Percentiles rank a stretch among this genome's conserved stretches.
These are phyloP conservation scores for Vanilla planifolia DNA, from an alignment of 106 monocot species.

Conservation along the genomic window DNA sequence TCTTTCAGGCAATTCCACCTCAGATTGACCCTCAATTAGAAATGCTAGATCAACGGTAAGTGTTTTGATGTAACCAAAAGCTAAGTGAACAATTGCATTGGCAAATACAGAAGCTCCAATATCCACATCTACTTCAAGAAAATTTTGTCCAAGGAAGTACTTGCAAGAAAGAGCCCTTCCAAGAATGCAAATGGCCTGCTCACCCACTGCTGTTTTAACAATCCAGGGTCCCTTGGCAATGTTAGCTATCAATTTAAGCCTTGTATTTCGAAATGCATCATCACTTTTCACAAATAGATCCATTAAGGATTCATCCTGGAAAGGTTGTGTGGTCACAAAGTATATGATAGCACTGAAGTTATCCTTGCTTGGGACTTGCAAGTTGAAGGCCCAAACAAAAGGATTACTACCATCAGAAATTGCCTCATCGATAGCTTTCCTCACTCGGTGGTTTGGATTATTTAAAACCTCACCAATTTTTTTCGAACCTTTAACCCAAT, in stretches of 20 bases:
- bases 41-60: constrained; percentile 94
- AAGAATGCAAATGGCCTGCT: constrained; percentile 89
- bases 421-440: constrained; percentile 66
- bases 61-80: constrained; percentile 72
- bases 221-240: constrained; percentile 91
- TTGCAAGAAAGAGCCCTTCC: constrained; percentile 84
- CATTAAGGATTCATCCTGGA: constrained; percentile 64
- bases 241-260: constrained; percentile 96
- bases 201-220: constrained; percentile 88
- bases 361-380: constrained; percentile 82
- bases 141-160: constrained; percentile 48
- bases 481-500: constrained; percentile 70
- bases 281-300: constrained; percentile 83
- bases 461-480: constrained; percentile 69
- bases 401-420: constrained; percentile 33
- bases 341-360: constrained; percentile 80
- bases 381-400: constrained; percentile 88
- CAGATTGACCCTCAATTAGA: constrained; percentile 78
- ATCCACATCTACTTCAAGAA: constrained; percentile 86
- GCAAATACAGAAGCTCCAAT: constrained; percentile 87
- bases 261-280: constrained; percentile 76
- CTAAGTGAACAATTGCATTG: constrained; percentile 92
- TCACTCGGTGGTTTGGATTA: constrained; percentile 59
- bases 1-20: constrained; percentile 79
- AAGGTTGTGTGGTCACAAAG: constrained; percentile 53